Evolutionary conservation across 306 rosid genomes (phyloP), one percentile per base, ranked within the genome.

Genomic region (Aeschynomene evenia): DNA sequence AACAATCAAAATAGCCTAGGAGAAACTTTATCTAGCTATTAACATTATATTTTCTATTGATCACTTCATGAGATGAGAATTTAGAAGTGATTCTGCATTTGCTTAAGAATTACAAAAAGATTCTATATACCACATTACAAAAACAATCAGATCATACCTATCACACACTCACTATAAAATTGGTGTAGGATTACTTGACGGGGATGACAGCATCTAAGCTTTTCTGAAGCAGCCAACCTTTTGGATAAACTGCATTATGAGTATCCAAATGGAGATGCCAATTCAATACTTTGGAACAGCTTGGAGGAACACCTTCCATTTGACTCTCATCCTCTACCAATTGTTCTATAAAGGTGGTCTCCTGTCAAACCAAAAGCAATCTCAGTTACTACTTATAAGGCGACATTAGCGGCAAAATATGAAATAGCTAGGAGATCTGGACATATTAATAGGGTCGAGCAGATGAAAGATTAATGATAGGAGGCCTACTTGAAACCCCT

Each of bases 251-350:
- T 57, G 29, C 59, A 66, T 78, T 65, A 37, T 52, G 85, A 80
- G 62, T 74, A 72, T 74, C 84, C 87, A 95, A 84, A 83, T 91
- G 99, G 55, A 95, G 93, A 81, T 95, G 99, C 99, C 99, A 95
- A 77, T 84, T 95, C 95, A 95, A 74, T 75, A 91, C 80, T 75
- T 60, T 86, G 51, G 78, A 83, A 82, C 99, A 95, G 54, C 87
- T 87, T 39, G 62, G 56, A 19, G 91, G 86, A 4, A 54, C 81
- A 75, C 91, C 90, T 83, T 95, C 93, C 97, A 95, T 95, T 81
- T 91, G 93, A 59, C 85, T 75, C 84, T 95, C 99, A 75, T 95
- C 97, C 84, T 87, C 97, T 71, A 89, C 89, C 70, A 91, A 56
- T 71, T 91, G 99, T 80, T 87, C 91, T 31, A 95, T 85, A 67